These are phyloP conservation scores for Pleurotus djamor DNA, from an alignment of 768 basidiomycete species.

Conservation along the genomic window DNA sequence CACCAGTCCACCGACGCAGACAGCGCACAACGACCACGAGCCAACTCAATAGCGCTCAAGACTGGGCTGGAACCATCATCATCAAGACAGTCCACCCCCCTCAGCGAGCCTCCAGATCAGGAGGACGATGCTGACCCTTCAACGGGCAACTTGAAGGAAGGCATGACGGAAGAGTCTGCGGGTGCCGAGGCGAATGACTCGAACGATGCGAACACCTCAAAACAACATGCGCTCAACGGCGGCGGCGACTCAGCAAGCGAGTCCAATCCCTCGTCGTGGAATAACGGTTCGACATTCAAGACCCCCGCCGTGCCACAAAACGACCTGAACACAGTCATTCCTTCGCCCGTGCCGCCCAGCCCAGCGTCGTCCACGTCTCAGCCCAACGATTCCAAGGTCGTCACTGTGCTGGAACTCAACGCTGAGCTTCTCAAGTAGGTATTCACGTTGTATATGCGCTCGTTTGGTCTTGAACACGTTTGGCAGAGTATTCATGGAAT, in stretches of 20 bases:
- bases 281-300: constrained; percentile 6
- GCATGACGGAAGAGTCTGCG: constrained; percentile 4
- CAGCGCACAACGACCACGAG: constrained; percentile 25
- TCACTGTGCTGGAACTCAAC: constrained; percentile 65
- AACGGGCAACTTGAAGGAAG: constrained; percentile 4
- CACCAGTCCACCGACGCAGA: constrained; percentile 26
- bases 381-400: constrained; percentile 49
- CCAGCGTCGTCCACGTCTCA: constrained; percentile 23
- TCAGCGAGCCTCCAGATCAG: constrained; percentile 50
- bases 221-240: not conserved
- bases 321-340: constrained; percentile 13
- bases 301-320: constrained; percentile 15
- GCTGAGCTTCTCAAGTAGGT: constrained; percentile 66
- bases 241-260: not conserved
- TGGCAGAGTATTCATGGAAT: constrained; percentile 56
- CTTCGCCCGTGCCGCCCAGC: constrained; percentile 18
- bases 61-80: constrained; percentile 26
- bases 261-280: not conserved
- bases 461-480: constrained; percentile 2
- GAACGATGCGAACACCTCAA: not conserved
- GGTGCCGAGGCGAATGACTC: not conserved
- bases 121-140: constrained; percentile 7
- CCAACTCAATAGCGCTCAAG: constrained; percentile 14
- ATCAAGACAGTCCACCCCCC: constrained; percentile 66
- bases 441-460: not conserved